These are phyloP conservation scores for Zoysia pacifica DNA, from an alignment of 176 grass and related monocot genomes.

Conservation along the genomic window DNA sequence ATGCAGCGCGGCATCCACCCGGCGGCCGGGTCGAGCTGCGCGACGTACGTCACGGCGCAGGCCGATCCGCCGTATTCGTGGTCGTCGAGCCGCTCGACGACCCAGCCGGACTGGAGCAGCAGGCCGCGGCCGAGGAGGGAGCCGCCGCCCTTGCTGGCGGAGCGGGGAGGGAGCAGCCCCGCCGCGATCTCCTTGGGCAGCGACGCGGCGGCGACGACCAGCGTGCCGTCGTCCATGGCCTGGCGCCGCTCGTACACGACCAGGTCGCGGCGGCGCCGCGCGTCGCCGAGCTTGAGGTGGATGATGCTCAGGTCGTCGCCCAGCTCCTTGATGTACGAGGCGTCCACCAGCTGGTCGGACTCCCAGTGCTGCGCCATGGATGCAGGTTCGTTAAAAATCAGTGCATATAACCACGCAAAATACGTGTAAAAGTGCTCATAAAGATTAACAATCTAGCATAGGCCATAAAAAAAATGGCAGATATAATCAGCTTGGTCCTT, in stretches of 20 bases:
- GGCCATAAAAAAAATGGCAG: no score
- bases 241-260: conserved; percentile 93
- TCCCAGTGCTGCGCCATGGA: conserved; percentile 78
- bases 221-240: conserved; percentile 94
- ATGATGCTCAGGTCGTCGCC: conserved; percentile 87
- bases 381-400: neutral
- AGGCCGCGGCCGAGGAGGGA: conserved; percentile 55
- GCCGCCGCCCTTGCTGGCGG: conserved; percentile 6
- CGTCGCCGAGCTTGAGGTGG: conserved; percentile 81
- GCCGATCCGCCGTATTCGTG: conserved; percentile 6
- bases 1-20: conserved; percentile 94
- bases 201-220: conserved; percentile 90
- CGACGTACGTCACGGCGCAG: conserved; percentile 85
- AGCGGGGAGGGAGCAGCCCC: conserved; percentile 57
- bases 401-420: no score
- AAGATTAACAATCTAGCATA: no score
- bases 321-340: conserved; percentile 74
- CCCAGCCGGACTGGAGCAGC: conserved; percentile 95
- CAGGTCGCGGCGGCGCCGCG: conserved; percentile 74
- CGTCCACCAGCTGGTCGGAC: conserved; percentile 68
- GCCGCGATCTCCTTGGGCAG: conserved; percentile 96
- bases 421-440: no score
- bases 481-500: no score
- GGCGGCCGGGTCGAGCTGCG: conserved; percentile 82
- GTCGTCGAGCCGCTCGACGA: conserved; percentile 77